A percentile compares a stretch with the other conserved stretches of the same genome.
Evolutionary conservation across 2,329 filamentous ascomycete genomes (phyloP).

Genomic region (Trichoderma sp.): DNA sequence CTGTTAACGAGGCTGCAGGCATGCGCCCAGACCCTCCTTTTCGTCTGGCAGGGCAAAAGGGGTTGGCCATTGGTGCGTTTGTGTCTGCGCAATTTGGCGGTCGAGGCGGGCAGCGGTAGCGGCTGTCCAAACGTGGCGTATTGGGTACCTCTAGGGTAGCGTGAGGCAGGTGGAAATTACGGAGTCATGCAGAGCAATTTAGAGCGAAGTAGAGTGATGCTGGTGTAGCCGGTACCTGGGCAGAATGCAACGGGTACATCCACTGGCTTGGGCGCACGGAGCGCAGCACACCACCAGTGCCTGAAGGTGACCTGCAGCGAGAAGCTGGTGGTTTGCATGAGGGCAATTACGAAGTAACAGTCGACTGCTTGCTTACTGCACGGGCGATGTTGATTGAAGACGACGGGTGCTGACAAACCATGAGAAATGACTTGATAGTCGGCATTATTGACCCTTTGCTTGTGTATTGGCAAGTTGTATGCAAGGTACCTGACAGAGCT

Average conservation of each 20-base stretch:
- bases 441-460: not conserved
- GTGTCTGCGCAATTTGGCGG: slow-evolving; percentile 4
- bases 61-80: slow-evolving; percentile 18
- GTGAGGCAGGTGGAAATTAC: not conserved
- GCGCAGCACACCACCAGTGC: not conserved
- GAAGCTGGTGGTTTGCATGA: slow-evolving; percentile 11
- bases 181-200: not conserved
- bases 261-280: not conserved
- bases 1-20: slow-evolving; percentile 11
- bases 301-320: slow-evolving; percentile 1
- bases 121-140: not conserved
- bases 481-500: too few species aligned
- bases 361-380: not conserved
- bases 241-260: not conserved
- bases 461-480: too few species aligned
- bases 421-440: not conserved
- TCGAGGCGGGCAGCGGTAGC: not conserved
- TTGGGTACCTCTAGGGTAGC: not conserved
- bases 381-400: not conserved
- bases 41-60: slow-evolving; percentile 12
- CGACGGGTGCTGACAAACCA: not conserved
- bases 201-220: not conserved
- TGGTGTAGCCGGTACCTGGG: not conserved
- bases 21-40: slow-evolving; percentile 16
- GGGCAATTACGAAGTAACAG: slow-evolving; percentile 1